Conservation (phyloP, 768 basidiomycete species). For the Leccinum rimulosum region DNA sequence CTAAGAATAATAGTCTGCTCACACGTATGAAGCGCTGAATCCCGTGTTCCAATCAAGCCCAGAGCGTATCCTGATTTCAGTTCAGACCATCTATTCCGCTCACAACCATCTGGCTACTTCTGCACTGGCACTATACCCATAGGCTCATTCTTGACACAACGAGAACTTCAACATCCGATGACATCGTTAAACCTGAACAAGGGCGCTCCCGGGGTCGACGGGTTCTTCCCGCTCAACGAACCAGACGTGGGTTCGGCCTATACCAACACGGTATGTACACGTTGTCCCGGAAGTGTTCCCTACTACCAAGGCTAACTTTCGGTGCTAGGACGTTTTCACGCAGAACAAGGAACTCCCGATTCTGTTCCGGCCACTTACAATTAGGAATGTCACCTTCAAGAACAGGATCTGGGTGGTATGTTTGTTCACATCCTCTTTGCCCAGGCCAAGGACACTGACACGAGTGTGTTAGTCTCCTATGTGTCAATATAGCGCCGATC, state of each 20-base stretch:
- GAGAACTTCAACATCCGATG: background rate
- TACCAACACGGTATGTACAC: conserved; percentile 18
- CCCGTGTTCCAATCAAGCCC: background rate
- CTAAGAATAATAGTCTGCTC: background rate
- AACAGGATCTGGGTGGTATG: conserved; percentile 69
- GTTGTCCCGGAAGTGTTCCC: background rate
- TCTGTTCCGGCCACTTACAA: conserved; percentile 64
- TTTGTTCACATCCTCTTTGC: background rate
- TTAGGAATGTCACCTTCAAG: conserved; percentile 63
- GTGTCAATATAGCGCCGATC: conserved; percentile 78
- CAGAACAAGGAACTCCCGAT: conserved; percentile 52
- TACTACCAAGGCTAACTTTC: background rate
- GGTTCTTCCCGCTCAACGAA: conserved; percentile 60
- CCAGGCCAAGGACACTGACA: background rate
- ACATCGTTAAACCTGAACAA: conserved; percentile 38
- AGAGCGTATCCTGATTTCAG: background rate
- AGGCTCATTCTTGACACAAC: background rate
- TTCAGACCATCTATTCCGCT: background rate
- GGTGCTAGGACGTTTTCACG: conserved; percentile 34
- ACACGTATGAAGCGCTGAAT: background rate
- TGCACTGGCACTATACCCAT: background rate
- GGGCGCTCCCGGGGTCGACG: conserved; percentile 46
- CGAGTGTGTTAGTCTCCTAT: conserved; percentile 55
- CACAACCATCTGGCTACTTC: background rate
- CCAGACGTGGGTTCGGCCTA: conserved; percentile 51